phyloP scores from a whole-genome alignment of 1,139 yeast species.

The Debaryomyces coudertii region DNA sequence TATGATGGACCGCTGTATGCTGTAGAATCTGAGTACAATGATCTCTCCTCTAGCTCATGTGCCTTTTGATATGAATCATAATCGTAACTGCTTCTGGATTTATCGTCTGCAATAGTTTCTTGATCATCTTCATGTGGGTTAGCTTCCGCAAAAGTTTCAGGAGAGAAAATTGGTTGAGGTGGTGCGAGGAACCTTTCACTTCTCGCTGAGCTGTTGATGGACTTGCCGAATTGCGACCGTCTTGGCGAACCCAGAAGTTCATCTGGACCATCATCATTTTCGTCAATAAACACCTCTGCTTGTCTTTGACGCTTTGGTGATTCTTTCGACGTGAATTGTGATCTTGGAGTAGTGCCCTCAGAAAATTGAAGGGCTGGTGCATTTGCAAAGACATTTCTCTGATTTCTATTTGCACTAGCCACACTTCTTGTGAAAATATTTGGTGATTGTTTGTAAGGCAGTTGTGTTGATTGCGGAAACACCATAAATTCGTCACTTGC shows the following conservation, averaged over 20 bases:
- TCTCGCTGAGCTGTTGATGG: slow-evolving; percentile 37
- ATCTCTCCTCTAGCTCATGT: slow-evolving; percentile 37
- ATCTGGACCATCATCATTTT: slow-evolving; percentile 39
- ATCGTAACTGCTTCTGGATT: slow-evolving; percentile 32
- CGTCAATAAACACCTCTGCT: slow-evolving; percentile 51
- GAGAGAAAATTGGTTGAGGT: slow-evolving; percentile 67
- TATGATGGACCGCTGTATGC: slow-evolving; percentile 42
- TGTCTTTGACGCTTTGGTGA: slow-evolving; percentile 64
- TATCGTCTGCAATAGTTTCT: slow-evolving; percentile 26
- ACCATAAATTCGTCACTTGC: slow-evolving; percentile 29
- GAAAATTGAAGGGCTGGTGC: slow-evolving; percentile 31
- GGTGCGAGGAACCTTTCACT: slow-evolving; percentile 60
- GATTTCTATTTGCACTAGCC: slow-evolving; percentile 32
- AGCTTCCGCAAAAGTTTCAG: slow-evolving; percentile 64
- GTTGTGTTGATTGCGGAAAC: slow-evolving; percentile 31
- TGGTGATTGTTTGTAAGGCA: slow-evolving; percentile 42
- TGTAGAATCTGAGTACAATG: slow-evolving; percentile 43
- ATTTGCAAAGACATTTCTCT: slow-evolving; percentile 21
- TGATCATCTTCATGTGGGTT: slow-evolving; percentile 51
- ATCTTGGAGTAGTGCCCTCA: slow-evolving; percentile 45
- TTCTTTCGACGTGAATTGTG: slow-evolving; percentile 61
- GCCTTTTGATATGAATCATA: slow-evolving; percentile 43
- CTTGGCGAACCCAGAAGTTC: slow-evolving; percentile 38
- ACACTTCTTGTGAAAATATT: slow-evolving; percentile 54
- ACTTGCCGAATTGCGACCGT: slow-evolving; percentile 30